Base-by-base conservation (phyloP, 2,329 filamentous ascomycete species). In the Clonostachys solani region DNA sequence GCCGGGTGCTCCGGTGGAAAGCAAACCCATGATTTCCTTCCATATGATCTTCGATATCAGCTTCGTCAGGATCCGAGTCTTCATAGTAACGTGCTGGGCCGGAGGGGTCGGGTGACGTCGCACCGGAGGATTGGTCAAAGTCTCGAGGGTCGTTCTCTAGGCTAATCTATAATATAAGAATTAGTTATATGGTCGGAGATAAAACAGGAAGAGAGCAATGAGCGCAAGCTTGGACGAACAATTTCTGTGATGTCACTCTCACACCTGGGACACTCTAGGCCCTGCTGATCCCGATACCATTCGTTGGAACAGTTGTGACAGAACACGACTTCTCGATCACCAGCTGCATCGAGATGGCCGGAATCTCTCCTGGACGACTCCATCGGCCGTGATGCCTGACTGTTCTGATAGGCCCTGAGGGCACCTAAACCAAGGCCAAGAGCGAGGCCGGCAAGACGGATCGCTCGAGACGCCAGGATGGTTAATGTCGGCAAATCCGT, bases 221-320 rank as follows among this genome's bases (percentile, higher is more conserved):
- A 49, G n/a, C n/a, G 23, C 23, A 29, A 29, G 10, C 23, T 29
- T 29, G 17, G 10, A 15, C 86, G 60, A 73, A 95, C 92, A 57
- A 97, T 90, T 69, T 99, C 92, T 15, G 83, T 89, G 54, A 89
- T 84, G 17, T 95, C 89, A 36, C 83, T 83, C 5, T 76, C 63
- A 62, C 94, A 99, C n/a, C 71, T 66, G 15, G 91, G 90, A 61
- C 94, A 99, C 15, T 69, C 71, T 52, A 95, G 68, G 23, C 69
- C 84, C 54, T 78, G 74, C 52, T 87, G 78, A 50, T 89, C 81
- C 50, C 81, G 75, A 59, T 86, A 89, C 90, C 91, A 97, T 64
- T 96, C 86, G 52, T 87, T 71, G 45, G 78, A 65, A 69, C 94
- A 97, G 50, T 77, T 71, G 67, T 97, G 90, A 67, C 94, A 99